These are phyloP conservation scores for Amanita subjunquillea DNA, from an alignment of 768 basidiomycete genomes.

Conservation along the genomic window DNA sequence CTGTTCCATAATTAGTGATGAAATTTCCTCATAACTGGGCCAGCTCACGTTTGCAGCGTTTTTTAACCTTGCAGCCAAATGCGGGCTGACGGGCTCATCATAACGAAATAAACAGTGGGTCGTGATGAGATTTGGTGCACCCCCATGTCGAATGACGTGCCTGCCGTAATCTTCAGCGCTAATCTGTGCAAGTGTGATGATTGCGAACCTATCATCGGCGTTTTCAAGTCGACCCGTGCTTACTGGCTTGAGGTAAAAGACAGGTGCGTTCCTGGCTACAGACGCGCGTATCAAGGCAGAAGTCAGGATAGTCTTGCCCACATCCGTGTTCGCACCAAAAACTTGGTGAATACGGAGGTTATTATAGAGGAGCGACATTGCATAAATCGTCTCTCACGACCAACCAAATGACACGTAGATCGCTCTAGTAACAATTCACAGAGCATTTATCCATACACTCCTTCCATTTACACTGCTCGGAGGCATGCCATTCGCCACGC, in stretches of 20 bases:
- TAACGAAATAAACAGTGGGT: conserved; percentile 75
- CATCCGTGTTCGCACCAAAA: conserved; percentile 94
- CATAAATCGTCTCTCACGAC: not conserved
- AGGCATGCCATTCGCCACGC: conserved; percentile 15
- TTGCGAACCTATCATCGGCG: conserved; percentile 73
- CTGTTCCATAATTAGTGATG: conserved; percentile 14
- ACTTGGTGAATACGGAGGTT: conserved; percentile 83
- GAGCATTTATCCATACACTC: conserved; percentile 46
- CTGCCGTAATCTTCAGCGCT: conserved; percentile 26
- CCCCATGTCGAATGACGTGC: conserved; percentile 51
- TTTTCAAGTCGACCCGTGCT: conserved; percentile 77
- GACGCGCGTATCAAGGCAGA: conserved; percentile 77
- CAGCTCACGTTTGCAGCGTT: conserved; percentile 19
- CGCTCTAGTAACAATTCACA: conserved; percentile 19
- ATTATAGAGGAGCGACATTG: conserved; percentile 78
- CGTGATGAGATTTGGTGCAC: conserved; percentile 31
- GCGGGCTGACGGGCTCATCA: conserved; percentile 87
- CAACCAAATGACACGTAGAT: not conserved
- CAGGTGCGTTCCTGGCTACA: conserved; percentile 37
- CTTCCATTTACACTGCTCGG: conserved; percentile 23
- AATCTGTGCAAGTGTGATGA: not conserved
- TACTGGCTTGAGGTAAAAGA: conserved; percentile 81
- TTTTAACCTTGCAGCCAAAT: conserved; percentile 64
- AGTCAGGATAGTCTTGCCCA: conserved; percentile 89
- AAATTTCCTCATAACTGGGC: not conserved